Conservation (phyloP, 192 early-diverging fungal genomes). For the Funneliformis geosporum region DNA sequence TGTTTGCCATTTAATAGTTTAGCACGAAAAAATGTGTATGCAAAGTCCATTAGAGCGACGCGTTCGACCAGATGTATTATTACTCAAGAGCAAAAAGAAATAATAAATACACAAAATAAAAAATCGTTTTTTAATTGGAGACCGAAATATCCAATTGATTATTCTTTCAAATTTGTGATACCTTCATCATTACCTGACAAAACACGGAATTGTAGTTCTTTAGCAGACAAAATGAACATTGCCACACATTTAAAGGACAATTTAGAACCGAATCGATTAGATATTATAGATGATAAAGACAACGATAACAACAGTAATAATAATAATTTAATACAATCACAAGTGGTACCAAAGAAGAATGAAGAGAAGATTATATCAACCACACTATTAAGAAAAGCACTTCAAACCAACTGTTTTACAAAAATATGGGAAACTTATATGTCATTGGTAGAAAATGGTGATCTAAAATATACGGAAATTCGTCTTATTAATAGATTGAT, state of each 20-base stretch:
- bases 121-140: not conserved
- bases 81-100: not conserved
- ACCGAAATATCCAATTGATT: not conserved
- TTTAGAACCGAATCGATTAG: no score
- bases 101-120: not conserved
- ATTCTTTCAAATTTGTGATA: not conserved
- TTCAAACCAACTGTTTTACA: not conserved
- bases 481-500: not conserved
- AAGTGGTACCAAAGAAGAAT: not conserved
- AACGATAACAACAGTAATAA: not conserved
- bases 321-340: not conserved
- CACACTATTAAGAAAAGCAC: not conserved
- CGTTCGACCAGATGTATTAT: not conserved
- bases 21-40: not conserved
- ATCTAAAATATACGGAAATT: not conserved
- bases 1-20: not conserved
- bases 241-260: no score
- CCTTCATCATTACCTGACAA: not conserved
- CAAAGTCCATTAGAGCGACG: not conserved
- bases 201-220: not conserved
- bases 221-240: not conserved
- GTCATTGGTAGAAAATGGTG: not conserved
- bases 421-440: conserved; percentile 15
- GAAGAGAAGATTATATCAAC: not conserved
- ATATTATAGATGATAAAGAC: not conserved